Conservation (phyloP, 1,284 basidiomycete genomes). For the Heimioporus punctisporus region DNA sequence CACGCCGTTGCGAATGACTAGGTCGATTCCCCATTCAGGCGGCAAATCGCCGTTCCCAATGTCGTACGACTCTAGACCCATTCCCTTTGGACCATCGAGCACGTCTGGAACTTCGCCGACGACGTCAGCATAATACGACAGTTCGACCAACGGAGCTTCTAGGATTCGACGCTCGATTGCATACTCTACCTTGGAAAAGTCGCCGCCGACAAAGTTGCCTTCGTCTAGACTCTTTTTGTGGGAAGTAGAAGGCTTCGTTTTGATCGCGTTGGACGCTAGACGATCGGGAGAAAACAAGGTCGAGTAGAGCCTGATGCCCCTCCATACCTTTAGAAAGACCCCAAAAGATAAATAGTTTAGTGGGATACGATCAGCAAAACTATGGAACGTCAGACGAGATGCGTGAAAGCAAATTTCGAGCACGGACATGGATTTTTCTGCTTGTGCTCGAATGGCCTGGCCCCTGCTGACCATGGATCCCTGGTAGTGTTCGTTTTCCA, state of each 20-base stretch:
- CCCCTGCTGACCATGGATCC: slow-evolving; percentile 70
- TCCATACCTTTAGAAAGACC: slow-evolving; percentile 35
- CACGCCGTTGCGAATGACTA: slow-evolving; percentile 75
- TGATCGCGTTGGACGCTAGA: slow-evolving; percentile 1
- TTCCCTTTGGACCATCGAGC: slow-evolving; percentile 34
- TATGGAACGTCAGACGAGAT: slow-evolving; percentile 14
- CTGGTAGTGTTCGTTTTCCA: slow-evolving; percentile 78
- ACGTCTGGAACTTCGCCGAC: slow-evolving; percentile 62
- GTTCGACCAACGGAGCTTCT: slow-evolving; percentile 74
- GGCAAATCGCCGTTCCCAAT: slow-evolving; percentile 85
- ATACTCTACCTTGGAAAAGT: slow-evolving; percentile 72
- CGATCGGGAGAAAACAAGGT: slow-evolving; percentile 28
- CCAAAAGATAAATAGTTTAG: slow-evolving; percentile 30
- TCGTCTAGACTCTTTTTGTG: slow-evolving; percentile 48
- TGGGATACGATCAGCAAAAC: slow-evolving; percentile 32
- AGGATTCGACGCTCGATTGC: slow-evolving; percentile 84
- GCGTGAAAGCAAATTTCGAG: not conserved
- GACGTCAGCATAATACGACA: slow-evolving; percentile 85
- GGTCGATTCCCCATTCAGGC: slow-evolving; percentile 93
- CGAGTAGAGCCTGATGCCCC: slow-evolving; percentile 46
- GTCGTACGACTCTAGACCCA: slow-evolving; percentile 55
- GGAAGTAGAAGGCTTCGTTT: slow-evolving; percentile 8
- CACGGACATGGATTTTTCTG: slow-evolving; percentile 54
- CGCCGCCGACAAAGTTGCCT: slow-evolving; percentile 52
- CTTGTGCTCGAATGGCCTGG: slow-evolving; percentile 56